phyloP scores from a whole-genome alignment of 768 basidiomycete genomes.

The Trametes maxima region DNA sequence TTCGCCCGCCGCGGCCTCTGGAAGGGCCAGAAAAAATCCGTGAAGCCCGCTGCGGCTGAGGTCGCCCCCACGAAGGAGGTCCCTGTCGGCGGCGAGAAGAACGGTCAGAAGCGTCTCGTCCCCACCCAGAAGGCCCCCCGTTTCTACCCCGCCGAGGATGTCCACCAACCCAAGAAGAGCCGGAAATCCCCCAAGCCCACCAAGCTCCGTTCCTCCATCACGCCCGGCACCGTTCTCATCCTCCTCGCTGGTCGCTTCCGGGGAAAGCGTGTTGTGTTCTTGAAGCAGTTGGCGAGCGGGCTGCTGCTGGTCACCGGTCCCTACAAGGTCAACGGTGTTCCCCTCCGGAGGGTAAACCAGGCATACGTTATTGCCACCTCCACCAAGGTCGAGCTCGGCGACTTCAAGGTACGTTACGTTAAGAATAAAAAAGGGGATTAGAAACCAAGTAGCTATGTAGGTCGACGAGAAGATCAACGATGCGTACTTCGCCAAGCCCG shows the following conservation, averaged over 20 bases:
- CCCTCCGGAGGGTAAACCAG: constrained; percentile 96
- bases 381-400: constrained; percentile 83
- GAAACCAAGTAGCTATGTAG: constrained; percentile 41
- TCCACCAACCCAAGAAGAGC: constrained; percentile 86
- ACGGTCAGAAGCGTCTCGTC: constrained; percentile 85
- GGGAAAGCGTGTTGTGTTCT: constrained; percentile 97
- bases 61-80: constrained; percentile 72
- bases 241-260: constrained; percentile 97
- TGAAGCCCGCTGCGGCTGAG: constrained; percentile 62
- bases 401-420: constrained; percentile 59
- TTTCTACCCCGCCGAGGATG: constrained; percentile 96
- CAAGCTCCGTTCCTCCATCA: constrained; percentile 83
- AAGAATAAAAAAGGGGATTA: constrained; percentile 8
- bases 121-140: constrained; percentile 84
- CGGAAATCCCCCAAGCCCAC: constrained; percentile 84
- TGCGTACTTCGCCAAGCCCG: constrained; percentile 86
- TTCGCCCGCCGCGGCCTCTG: constrained; percentile 78
- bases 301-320: constrained; percentile 96
- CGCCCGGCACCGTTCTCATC: constrained; percentile 93
- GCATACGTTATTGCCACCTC: constrained; percentile 99
- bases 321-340: constrained; percentile 98
- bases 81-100: constrained; percentile 85
- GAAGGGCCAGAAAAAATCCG: constrained; percentile 83
- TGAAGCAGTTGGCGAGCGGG: constrained; percentile 94
- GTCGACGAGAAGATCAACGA: constrained; percentile 91